Percentiles rank a stretch among this genome's conserved stretches.
Conservation (phyloP, 2,329 filamentous ascomycete genomes). For the Thielaviopsis punctulata region DNA sequence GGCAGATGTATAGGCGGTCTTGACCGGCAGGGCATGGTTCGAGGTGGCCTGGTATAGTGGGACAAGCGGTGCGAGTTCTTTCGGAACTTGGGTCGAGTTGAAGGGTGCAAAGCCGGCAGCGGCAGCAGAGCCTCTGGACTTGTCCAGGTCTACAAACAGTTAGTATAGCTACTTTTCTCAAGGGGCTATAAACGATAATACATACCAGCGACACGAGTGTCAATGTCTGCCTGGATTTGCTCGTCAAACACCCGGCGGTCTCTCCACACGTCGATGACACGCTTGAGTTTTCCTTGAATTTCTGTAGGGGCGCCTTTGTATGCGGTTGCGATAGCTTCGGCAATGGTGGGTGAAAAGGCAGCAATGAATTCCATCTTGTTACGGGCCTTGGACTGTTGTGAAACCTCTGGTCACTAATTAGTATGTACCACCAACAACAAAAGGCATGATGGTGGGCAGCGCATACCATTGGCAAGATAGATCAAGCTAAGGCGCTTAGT, state of each 20-base stretch:
- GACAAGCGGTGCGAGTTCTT: conserved; percentile 62
- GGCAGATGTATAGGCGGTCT: conserved; percentile 50
- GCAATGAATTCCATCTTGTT: conserved; percentile 83
- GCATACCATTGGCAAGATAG: conserved; percentile 83
- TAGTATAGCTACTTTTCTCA: conserved; percentile 9
- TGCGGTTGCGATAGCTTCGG: conserved; percentile 74
- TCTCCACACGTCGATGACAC: conserved; percentile 90
- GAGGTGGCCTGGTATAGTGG: conserved; percentile 55
- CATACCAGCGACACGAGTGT: conserved; percentile 61
- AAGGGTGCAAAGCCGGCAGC: conserved; percentile 31
- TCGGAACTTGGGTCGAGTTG: conserved; percentile 44
- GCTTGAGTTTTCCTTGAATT: conserved; percentile 69
- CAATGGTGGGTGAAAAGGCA: conserved; percentile 81
- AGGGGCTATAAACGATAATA: background rate
- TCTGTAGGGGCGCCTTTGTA: conserved; percentile 81
- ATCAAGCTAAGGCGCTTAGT: conserved; percentile 78
- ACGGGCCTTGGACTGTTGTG: conserved; percentile 86
- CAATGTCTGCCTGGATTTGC: conserved; percentile 64
- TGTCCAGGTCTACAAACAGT: conserved; percentile 38
- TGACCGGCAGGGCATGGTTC: conserved; percentile 53
- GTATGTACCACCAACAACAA: background rate
- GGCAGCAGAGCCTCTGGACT: conserved; percentile 35
- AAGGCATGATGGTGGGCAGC: background rate
- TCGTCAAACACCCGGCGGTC: conserved; percentile 69
- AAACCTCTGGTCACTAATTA: conserved; percentile 48